Base-by-base conservation (phyloP, 495 filamentous ascomycete genomes). In the Penicillium lagena region DNA sequence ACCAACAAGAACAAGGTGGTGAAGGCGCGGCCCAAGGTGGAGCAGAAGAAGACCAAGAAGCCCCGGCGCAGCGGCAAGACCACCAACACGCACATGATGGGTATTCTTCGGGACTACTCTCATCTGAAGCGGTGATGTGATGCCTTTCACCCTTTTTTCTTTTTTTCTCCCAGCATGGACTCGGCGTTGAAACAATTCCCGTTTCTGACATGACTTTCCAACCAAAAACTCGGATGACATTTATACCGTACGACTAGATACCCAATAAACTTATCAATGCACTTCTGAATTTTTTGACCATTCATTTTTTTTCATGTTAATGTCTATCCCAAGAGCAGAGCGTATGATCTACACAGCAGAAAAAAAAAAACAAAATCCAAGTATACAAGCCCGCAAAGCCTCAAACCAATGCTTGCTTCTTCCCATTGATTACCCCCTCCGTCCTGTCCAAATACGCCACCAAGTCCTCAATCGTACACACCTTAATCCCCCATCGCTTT, bases 401-500 rank as follows among this genome's bases (percentile, higher is more conserved):
- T 34, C 35, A 39, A 9, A 40, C 13, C 27, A 43, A 32, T 36
- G 17, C 12, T 67, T 36, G 17, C 12, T 67, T 56, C 47, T 61
- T 56, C 28, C 70, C 70, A 62, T 73, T 73, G 42, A 54, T 47
- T 34, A 52, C 41, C 4, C 60, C 63, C 51, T 70, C 66, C 37
- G 50, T 60, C 49, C 54, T 79, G 67, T 95, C 85, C 39, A 97
- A 60, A 63, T 91, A 87, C 45, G 62, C 71, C 33, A 90, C 85
- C 66, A 98, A 66, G 62, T 87, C 89, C 59, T 90, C 90, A 67
- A 98, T 97, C 7, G 93, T 97, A 64, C 90, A 95, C 34, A 95
- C 89, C 69, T 84, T 90, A 49, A 97, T 67, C 9, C 89, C 90
- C 84, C 87, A 97, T 61, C 75, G 80, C 64, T 79, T 78, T 10